phyloP scores from a whole-genome alignment of 208 protist species.

The Leishmania tropica region DNA sequence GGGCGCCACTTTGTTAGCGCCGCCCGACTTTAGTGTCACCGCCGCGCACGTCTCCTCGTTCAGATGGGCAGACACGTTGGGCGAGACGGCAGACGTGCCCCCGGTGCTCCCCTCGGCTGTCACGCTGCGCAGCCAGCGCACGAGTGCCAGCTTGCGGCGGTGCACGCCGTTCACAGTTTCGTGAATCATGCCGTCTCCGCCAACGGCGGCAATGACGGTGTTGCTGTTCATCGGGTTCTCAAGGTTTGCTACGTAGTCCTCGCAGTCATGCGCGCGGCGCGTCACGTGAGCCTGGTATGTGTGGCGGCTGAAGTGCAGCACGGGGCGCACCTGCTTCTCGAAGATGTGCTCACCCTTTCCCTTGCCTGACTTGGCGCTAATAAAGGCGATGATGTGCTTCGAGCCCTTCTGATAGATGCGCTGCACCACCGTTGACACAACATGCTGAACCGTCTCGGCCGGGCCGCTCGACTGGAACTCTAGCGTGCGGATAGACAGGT shows the following conservation, averaged over 20 bases:
- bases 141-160: constrained; percentile 51
- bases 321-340: constrained; percentile 49
- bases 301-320: constrained; percentile 81
- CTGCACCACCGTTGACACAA: constrained; percentile 42
- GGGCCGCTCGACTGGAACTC: constrained; percentile 41
- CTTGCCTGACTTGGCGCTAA: constrained; percentile 78
- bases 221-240: constrained; percentile 45
- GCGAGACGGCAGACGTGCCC: background rate
- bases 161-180: constrained; percentile 83
- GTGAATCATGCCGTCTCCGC: constrained; percentile 87
- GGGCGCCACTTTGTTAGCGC: background rate
- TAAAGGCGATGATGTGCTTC: constrained; percentile 69
- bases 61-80: constrained; percentile 5
- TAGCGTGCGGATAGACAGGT: constrained; percentile 53
- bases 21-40: background rate
- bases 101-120: background rate
- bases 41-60: constrained; percentile 3
- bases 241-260: constrained; percentile 81
- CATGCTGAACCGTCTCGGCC: constrained; percentile 20
- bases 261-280: constrained; percentile 67
- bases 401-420: constrained; percentile 57
- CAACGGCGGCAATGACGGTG: constrained; percentile 66
- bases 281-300: constrained; percentile 57
- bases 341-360: constrained; percentile 65
- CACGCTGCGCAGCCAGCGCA: constrained; percentile 35